These are phyloP conservation scores for Nannizzia gypsea DNA, from an alignment of 2,329 filamentous ascomycete species.

Conservation along the genomic window DNA sequence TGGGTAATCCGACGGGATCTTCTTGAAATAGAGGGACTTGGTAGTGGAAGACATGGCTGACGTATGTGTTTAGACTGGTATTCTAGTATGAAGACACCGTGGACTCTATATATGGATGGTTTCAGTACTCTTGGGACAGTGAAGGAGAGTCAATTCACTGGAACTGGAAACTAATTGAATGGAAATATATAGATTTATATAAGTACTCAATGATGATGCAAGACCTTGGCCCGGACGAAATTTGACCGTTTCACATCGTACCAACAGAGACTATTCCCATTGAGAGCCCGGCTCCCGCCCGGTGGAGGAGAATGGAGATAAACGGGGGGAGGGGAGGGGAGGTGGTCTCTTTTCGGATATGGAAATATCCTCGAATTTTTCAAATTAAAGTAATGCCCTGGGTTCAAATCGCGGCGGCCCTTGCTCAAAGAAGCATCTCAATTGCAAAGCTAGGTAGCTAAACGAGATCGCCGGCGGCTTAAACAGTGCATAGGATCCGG, in stretches of 20 bases:
- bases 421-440: background rate
- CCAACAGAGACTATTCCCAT: background rate
- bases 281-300: background rate
- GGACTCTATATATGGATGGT: background rate
- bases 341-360: background rate
- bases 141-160: background rate
- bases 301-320: background rate
- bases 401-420: background rate
- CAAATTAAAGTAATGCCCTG: background rate
- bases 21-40: slow-evolving; percentile 65
- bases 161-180: background rate
- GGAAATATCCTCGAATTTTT: background rate
- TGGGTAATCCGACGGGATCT: slow-evolving; percentile 54
- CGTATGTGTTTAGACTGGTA: background rate
- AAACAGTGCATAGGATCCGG: slow-evolving; percentile 1
- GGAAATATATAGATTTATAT: background rate
- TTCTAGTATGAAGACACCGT: background rate
- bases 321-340: background rate
- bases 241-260: background rate
- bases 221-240: background rate
- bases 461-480: slow-evolving; percentile 1
- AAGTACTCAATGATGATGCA: background rate
- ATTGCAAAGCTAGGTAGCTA: background rate
- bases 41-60: slow-evolving; percentile 38
- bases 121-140: background rate